phyloP scores from a whole-genome alignment of 805 yeast species.

The Kodamaea lidongshanica region DNA sequence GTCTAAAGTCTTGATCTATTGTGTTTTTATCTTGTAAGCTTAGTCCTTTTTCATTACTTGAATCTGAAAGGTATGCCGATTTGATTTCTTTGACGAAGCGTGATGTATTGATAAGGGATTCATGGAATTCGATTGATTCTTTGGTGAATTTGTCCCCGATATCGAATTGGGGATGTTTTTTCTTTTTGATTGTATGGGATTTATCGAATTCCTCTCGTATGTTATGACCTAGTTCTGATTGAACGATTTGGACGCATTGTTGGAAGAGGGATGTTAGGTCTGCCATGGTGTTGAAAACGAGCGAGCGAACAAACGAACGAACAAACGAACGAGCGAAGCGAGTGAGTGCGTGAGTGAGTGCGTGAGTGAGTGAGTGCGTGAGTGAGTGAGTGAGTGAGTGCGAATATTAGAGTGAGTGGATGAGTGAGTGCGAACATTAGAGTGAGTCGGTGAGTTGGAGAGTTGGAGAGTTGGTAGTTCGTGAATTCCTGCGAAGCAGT shows the following conservation, averaged over 20 bases:
- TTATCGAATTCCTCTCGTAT: conserved; percentile 7
- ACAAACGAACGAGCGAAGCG: too few relatives aligned
- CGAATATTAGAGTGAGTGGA: too few relatives aligned
- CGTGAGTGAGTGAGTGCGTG: too few relatives aligned
- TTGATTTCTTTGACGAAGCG: conserved; percentile 28
- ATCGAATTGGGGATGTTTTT: conserved; percentile 6
- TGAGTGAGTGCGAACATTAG: too few relatives aligned
- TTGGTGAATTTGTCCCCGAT: conserved; percentile 35
- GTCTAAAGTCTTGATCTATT: conserved; percentile 49
- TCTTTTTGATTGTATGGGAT: conserved; percentile 6
- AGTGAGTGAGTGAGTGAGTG: too few relatives aligned
- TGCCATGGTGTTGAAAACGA: too few relatives aligned
- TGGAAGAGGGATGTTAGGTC: conserved; percentile 45
- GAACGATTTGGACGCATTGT: conserved; percentile 42
- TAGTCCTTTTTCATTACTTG: conserved; percentile 16
- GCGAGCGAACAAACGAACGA: too few relatives aligned
- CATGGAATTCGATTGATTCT: conserved; percentile 34
- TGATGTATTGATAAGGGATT: conserved; percentile 25
- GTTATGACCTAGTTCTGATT: conserved; percentile 22
- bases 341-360: too few relatives aligned
- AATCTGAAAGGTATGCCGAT: conserved; percentile 27
- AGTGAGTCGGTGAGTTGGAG: too few relatives aligned
- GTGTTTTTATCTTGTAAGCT: conserved; percentile 43
- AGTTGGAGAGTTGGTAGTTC: too few relatives aligned
- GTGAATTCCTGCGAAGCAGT: too few relatives aligned